Conservation (phyloP, 345 rosid species). For the Combretum micranthum region DNA sequence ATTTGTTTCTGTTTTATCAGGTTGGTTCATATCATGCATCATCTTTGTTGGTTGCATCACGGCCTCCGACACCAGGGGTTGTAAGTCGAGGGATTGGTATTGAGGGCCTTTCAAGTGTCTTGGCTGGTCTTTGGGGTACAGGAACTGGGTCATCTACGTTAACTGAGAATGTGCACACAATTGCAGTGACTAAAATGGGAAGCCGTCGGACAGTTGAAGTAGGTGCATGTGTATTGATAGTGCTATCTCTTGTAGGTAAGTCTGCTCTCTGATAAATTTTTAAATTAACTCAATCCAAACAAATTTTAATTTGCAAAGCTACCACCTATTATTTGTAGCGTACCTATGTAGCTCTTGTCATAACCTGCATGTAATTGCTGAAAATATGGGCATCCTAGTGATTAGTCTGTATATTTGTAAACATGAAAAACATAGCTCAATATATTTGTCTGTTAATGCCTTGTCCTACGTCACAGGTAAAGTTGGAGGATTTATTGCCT, state of each 20-base stretch:
- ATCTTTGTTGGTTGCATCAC: slow-evolving; percentile 77
- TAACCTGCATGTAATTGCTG: too few species aligned
- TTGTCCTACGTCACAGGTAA: slow-evolving; percentile 45
- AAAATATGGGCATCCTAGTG: too few species aligned
- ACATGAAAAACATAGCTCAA: too few species aligned
- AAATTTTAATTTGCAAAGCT: too few species aligned
- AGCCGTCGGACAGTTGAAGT: slow-evolving; percentile 90
- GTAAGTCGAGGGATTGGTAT: slow-evolving; percentile 93
- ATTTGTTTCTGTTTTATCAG: slow-evolving; percentile 29
- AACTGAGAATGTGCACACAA: slow-evolving; percentile 96
- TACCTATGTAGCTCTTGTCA: too few species aligned
- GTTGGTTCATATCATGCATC: slow-evolving; percentile 98
- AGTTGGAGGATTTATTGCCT: slow-evolving; percentile 95
- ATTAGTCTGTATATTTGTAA: too few species aligned
- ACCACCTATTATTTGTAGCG: too few species aligned
- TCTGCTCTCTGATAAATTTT: too few species aligned
- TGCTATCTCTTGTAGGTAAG: slow-evolving; percentile 79
- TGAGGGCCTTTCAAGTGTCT: slow-evolving; percentile 78
- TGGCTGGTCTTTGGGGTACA: slow-evolving; percentile 99
- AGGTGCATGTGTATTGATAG: slow-evolving; percentile 69
- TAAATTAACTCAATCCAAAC: too few species aligned
- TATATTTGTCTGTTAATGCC: not conserved
- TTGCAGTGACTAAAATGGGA: slow-evolving; percentile 98
- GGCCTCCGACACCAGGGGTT: slow-evolving; percentile 91
- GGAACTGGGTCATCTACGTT: slow-evolving; percentile 94